phyloP scores from a whole-genome alignment of 2,329 filamentous ascomycete genomes.

The Stachybotrys chartarum region DNA sequence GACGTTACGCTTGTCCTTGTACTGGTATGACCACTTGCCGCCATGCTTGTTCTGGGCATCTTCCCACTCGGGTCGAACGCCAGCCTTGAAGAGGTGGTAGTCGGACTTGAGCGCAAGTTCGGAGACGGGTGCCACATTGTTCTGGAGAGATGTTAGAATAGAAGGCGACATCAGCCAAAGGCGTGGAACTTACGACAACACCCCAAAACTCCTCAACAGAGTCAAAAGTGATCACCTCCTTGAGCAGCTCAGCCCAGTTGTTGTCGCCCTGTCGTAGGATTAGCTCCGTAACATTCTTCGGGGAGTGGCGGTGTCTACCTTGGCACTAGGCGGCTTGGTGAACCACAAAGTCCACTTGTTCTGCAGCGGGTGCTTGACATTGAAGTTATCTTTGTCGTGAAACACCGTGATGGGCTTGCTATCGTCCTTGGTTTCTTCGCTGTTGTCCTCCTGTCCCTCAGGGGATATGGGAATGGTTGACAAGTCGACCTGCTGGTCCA shows the following conservation, averaged over 20 bases:
- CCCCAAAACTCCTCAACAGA: constrained; percentile 99
- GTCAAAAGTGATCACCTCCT: constrained; percentile 98
- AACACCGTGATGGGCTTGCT: constrained; percentile 83
- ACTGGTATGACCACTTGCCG: constrained; percentile 97
- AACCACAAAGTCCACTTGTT: constrained; percentile 99
- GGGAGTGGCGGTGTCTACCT: constrained; percentile 48
- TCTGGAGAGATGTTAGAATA: constrained; percentile 45
- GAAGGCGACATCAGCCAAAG: background rate
- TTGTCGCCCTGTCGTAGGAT: constrained; percentile 70
- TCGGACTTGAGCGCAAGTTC: constrained; percentile 96
- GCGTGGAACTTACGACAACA: constrained; percentile 70
- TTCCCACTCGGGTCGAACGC: constrained; percentile 97
- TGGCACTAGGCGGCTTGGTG: constrained; percentile 94
- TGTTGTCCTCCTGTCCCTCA: constrained; percentile 48
- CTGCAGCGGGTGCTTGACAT: constrained; percentile 97
- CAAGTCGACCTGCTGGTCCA: constrained; percentile 55
- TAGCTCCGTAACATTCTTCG: constrained; percentile 12
- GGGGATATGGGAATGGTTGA: constrained; percentile 63
- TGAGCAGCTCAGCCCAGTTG: constrained; percentile 97
- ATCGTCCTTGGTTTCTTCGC: constrained; percentile 39
- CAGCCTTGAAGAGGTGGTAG: constrained; percentile 98
- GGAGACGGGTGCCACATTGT: constrained; percentile 95
- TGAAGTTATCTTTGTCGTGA: constrained; percentile 98
- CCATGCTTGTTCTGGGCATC: constrained; percentile 98
- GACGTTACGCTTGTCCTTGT: constrained; percentile 89